These are phyloP conservation scores for Gloeostereum incarnatum DNA, from an alignment of 768 basidiomycete genomes.

Conservation along the genomic window DNA sequence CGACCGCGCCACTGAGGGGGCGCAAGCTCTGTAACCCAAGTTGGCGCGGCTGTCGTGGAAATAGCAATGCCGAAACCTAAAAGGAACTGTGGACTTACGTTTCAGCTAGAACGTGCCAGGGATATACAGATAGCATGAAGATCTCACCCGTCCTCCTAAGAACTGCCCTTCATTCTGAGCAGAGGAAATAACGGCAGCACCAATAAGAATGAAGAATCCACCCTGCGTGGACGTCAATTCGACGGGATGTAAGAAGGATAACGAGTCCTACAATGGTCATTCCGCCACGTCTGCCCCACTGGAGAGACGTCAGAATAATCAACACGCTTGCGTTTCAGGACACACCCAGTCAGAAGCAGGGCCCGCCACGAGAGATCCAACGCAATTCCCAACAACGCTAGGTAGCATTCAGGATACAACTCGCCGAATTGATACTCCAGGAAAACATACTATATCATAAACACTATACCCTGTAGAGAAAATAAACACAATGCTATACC, in stretches of 20 bases:
- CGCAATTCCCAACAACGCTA: constrained; percentile 13
- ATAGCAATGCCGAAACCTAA: constrained; percentile 38
- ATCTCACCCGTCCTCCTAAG: constrained; percentile 14
- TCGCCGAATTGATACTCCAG: constrained; percentile 6
- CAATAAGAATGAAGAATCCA: too few species aligned
- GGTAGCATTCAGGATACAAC: background rate
- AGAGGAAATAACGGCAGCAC: constrained; percentile 8
- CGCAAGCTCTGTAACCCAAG: constrained; percentile 29
- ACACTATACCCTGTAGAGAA: constrained; percentile 10
- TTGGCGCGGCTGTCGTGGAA: constrained; percentile 37
- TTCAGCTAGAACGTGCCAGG: background rate
- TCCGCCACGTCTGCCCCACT: constrained; percentile 8
- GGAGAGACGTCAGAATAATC: background rate
- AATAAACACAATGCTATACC: background rate
- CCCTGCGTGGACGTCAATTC: too few species aligned
- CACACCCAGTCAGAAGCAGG: constrained; percentile 13
- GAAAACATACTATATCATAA: constrained; percentile 10
- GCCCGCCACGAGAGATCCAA: constrained; percentile 14
- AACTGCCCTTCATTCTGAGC: constrained; percentile 1
- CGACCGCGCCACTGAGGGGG: constrained; percentile 16
- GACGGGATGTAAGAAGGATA: too few species aligned
- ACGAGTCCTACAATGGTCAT: constrained; percentile 16
- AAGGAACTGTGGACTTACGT: constrained; percentile 21
- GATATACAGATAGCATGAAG: background rate
- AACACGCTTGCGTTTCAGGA: background rate